phyloP scores from a whole-genome alignment of 1,284 basidiomycete species.

The Tilletia setariae region DNA sequence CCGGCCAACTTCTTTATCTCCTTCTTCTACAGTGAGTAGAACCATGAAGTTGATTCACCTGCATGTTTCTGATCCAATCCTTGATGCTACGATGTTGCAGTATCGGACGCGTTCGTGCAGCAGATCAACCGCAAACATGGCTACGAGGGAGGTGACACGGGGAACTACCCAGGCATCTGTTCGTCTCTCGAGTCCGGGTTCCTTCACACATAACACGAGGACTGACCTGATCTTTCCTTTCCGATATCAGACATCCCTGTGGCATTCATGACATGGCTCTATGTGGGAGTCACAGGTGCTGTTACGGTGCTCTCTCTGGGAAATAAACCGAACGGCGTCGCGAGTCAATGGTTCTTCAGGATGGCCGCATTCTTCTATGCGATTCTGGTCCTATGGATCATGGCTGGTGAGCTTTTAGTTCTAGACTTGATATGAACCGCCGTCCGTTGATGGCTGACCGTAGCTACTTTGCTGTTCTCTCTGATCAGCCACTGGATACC shows the following conservation, averaged over 20 bases:
- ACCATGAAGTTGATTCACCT: too few species aligned
- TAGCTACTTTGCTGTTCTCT: neutral
- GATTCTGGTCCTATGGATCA: constrained; percentile 14
- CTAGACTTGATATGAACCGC: neutral
- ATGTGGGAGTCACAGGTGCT: constrained; percentile 6
- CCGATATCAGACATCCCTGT: constrained; percentile 12
- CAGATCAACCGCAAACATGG: constrained; percentile 16
- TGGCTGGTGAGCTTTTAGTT: constrained; percentile 1
- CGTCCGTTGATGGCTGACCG: too few species aligned
- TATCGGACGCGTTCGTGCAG: constrained; percentile 12
- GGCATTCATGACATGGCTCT: constrained; percentile 13
- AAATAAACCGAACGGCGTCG: constrained; percentile 20
- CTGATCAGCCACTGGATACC: constrained; percentile 3
- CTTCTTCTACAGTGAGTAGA: constrained; percentile 12
- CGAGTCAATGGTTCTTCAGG: constrained; percentile 21
- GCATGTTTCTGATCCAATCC: neutral
- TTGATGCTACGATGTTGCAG: neutral
- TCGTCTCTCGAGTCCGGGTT: neutral
- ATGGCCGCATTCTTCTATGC: constrained; percentile 18
- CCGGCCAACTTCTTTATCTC: constrained; percentile 73
- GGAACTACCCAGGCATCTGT: constrained; percentile 12
- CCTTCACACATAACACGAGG: neutral
- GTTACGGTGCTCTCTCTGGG: constrained; percentile 17
- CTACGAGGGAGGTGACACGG: constrained; percentile 1
- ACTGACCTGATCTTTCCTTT: neutral